Evolutionary conservation across 192 early-diverging fungal species (phyloP).

Genomic region (Coemansia sp.): DNA sequence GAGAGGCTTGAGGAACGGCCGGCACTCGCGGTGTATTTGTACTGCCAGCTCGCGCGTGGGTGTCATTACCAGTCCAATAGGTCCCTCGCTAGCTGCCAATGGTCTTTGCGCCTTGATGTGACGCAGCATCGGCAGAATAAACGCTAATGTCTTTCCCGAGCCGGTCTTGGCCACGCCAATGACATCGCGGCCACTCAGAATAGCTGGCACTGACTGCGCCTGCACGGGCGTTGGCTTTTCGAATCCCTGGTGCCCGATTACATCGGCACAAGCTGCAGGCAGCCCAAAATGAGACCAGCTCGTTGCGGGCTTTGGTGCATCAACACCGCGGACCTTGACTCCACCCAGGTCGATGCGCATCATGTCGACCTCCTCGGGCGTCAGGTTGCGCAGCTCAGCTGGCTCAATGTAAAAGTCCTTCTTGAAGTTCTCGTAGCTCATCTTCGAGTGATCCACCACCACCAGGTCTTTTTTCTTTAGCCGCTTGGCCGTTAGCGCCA

Average conservation of each 20-base stretch:
- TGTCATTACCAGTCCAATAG: slow-evolving; percentile 85
- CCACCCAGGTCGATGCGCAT: slow-evolving; percentile 84
- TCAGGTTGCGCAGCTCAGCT: slow-evolving; percentile 79
- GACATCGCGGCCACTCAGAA: slow-evolving; percentile 91
- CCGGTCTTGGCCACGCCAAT: slow-evolving; percentile 96
- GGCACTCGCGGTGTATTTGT: slow-evolving; percentile 91
- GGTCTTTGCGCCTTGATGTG: slow-evolving; percentile 89
- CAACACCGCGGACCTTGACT: slow-evolving; percentile 87
- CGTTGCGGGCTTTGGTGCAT: slow-evolving; percentile 89
- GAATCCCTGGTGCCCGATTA: slow-evolving; percentile 59
- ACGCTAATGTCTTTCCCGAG: slow-evolving; percentile 90
- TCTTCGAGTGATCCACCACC: slow-evolving; percentile 79
- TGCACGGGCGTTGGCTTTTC: slow-evolving; percentile 87
- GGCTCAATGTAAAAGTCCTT: slow-evolving; percentile 97
- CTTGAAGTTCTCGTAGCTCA: slow-evolving; percentile 83
- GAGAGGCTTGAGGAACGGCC: slow-evolving; percentile 82
- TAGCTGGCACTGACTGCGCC: slow-evolving; percentile 91
- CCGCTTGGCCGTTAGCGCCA: slow-evolving; percentile 78
- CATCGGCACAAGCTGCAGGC: slow-evolving; percentile 65
- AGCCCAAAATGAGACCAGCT: slow-evolving; percentile 96
- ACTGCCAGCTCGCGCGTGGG: slow-evolving; percentile 91
- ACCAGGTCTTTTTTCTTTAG: slow-evolving; percentile 90
- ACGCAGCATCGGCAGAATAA: slow-evolving; percentile 92
- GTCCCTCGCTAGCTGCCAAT: slow-evolving; percentile 75
- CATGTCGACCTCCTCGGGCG: slow-evolving; percentile 77